A percentile compares a stretch with the other conserved stretches of the same genome.
Conservation (phyloP, 2,329 filamentous ascomycete species). For the Beauveria pseudobassiana region DNA sequence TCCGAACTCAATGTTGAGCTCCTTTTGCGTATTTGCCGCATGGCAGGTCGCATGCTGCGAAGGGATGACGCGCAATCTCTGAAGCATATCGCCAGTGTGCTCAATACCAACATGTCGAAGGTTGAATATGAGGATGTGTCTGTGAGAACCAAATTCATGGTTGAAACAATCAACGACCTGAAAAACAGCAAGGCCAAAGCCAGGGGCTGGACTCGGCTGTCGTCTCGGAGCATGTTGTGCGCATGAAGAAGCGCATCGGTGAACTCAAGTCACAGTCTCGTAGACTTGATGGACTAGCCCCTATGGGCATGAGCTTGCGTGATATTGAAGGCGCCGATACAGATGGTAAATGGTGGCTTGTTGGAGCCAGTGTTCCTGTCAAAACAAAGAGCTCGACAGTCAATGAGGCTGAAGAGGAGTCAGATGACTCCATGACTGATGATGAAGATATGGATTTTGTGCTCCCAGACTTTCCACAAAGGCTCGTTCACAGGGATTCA, state of each 20-base stretch:
- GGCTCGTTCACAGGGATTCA: slow-evolving; percentile 78
- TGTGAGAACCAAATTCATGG: slow-evolving; percentile 92
- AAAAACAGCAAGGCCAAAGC: slow-evolving; percentile 90
- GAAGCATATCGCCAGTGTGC: slow-evolving; percentile 77
- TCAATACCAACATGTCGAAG: slow-evolving; percentile 65
- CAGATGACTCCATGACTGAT: slow-evolving; percentile 25
- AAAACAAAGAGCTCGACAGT: slow-evolving; percentile 17
- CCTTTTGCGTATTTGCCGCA: slow-evolving; percentile 74
- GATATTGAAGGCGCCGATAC: slow-evolving; percentile 81
- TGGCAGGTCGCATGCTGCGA: slow-evolving; percentile 73
- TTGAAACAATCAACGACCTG: slow-evolving; percentile 88
- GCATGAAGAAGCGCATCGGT: slow-evolving; percentile 83
- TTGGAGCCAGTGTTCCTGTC: slow-evolving; percentile 81
- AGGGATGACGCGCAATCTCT: slow-evolving; percentile 82
- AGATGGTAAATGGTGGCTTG: slow-evolving; percentile 96
- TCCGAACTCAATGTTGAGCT: slow-evolving; percentile 85
- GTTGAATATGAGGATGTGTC: slow-evolving; percentile 65
- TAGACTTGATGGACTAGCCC: slow-evolving; percentile 66
- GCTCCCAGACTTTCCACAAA: slow-evolving; percentile 63
- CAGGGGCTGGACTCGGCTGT: slow-evolving; percentile 61
- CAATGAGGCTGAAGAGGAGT: slow-evolving; percentile 16
- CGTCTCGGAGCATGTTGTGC: slow-evolving; percentile 71
- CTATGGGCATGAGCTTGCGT: slow-evolving; percentile 69
- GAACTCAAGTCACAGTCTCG: slow-evolving; percentile 54
- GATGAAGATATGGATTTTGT: slow-evolving; percentile 40